A percentile compares a stretch with the other conserved stretches of the same genome.
These are phyloP conservation scores for Pleurotus cornucopiae DNA, from an alignment of 768 basidiomycete species.

Conservation along the genomic window DNA sequence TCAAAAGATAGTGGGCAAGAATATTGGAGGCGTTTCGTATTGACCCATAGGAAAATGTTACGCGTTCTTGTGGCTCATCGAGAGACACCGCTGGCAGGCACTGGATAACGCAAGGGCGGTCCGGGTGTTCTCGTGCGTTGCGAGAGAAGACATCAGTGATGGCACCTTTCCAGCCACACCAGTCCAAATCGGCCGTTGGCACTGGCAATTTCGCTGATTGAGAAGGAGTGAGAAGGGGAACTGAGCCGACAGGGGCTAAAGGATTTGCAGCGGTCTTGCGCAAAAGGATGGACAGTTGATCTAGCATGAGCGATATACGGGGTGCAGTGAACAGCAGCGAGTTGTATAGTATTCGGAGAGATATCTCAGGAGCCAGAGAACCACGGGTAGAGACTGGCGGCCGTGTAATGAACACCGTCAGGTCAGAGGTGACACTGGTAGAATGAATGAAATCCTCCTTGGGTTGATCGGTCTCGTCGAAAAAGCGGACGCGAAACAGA, in stretches of 20 bases:
- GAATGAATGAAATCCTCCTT: conserved; percentile 72
- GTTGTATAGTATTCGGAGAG: conserved; percentile 88
- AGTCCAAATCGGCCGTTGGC: conserved; percentile 84
- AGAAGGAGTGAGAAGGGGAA: conserved; percentile 70
- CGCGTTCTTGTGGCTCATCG: conserved; percentile 43
- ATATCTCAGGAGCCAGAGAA: conserved; percentile 69
- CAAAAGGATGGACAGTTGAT: conserved; percentile 80
- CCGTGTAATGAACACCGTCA: conserved; percentile 84
- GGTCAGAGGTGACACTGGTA: conserved; percentile 85
- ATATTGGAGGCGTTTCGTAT: conserved; percentile 86
- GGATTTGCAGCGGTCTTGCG: conserved; percentile 68
- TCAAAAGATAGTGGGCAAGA: conserved; percentile 84
- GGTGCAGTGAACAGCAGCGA: conserved; percentile 83
- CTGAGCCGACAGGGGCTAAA: conserved; percentile 65
- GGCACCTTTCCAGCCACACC: conserved; percentile 97
- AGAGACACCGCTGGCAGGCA: conserved; percentile 43
- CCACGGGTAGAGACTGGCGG: conserved; percentile 64
- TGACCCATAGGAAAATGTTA: conserved; percentile 70
- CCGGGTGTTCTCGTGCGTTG: conserved; percentile 79
- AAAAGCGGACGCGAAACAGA: conserved; percentile 94
- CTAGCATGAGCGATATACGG: conserved; percentile 75
- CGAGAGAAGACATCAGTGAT: conserved; percentile 92
- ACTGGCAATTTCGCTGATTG: conserved; percentile 75
- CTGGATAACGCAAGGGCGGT: conserved; percentile 88
- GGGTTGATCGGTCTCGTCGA: conserved; percentile 81